A percentile compares a stretch with the other conserved stretches of the same genome.
Conservation (phyloP, 331 rosid species). For the Phaseolus coccineus region DNA sequence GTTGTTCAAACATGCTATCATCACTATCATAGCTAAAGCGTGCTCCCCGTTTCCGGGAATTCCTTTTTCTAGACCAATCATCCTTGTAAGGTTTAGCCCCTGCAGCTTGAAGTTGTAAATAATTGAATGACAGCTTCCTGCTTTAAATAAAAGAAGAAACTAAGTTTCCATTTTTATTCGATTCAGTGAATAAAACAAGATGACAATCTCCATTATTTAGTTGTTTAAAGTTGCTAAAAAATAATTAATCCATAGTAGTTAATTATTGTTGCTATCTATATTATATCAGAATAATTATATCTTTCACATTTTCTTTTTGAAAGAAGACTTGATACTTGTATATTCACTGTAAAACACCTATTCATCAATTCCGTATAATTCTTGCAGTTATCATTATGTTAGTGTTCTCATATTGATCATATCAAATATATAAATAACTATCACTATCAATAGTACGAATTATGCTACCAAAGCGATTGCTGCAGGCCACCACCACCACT, state of each 20-base stretch:
- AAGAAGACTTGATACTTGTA: neutral
- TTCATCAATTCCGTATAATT: constrained; percentile 17
- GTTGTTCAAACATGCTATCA: constrained; percentile 63
- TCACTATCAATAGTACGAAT: constrained; percentile 21
- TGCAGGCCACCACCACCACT: constrained; percentile 11
- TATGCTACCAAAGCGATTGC: neutral
- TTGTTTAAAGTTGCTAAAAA: neutral
- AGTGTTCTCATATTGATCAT: constrained; percentile 27
- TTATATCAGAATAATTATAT: neutral
- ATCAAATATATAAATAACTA: constrained; percentile 16
- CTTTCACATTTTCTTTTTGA: constrained; percentile 10
- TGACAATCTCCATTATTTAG: constrained; percentile 2
- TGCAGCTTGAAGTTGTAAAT: constrained; percentile 80
- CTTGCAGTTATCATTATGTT: neutral
- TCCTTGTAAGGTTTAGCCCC: constrained; percentile 70
- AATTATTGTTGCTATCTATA: neutral
- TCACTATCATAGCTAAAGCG: constrained; percentile 60
- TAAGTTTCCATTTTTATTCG: constrained; percentile 36
- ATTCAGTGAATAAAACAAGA: constrained; percentile 33
- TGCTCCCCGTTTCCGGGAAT: constrained; percentile 61
- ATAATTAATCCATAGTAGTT: constrained; percentile 14
- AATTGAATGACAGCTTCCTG: constrained; percentile 93
- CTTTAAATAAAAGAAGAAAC: constrained; percentile 47
- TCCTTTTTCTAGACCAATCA: constrained; percentile 74
- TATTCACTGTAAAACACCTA: constrained; percentile 1